phyloP scores from a whole-genome alignment of 2,329 filamentous ascomycete species.

The Diplodia corticola region DNA sequence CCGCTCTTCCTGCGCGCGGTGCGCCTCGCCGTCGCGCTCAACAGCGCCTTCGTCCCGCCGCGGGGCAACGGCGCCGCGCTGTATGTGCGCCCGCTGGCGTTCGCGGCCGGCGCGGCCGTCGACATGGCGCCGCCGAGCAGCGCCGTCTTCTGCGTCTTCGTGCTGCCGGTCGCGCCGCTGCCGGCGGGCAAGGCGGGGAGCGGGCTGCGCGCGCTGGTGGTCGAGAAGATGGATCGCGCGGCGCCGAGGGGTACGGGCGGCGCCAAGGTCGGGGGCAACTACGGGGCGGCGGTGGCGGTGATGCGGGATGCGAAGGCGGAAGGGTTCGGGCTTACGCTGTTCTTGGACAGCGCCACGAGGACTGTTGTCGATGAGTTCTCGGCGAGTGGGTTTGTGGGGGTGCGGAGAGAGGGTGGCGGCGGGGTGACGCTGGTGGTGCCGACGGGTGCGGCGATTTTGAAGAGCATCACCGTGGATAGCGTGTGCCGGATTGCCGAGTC shows the following conservation, averaged over 20 bases:
- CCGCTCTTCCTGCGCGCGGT: slow-evolving; percentile 32
- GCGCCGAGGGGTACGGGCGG: slow-evolving; percentile 37
- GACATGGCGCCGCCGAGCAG: slow-evolving; percentile 29
- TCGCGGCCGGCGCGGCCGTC: slow-evolving; percentile 33
- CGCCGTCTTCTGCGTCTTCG: slow-evolving; percentile 38
- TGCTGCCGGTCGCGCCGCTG: slow-evolving; percentile 30
- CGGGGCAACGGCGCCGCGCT: slow-evolving; percentile 33
- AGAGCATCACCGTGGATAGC: slow-evolving; percentile 35
- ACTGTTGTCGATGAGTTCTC: slow-evolving; percentile 41
- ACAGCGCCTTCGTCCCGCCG: slow-evolving; percentile 33
- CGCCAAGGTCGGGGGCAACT: slow-evolving; percentile 42
- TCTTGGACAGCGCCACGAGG: slow-evolving; percentile 36
- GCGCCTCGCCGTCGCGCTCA: slow-evolving; percentile 30
- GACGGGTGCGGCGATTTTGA: slow-evolving; percentile 32
- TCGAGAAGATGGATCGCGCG: slow-evolving; percentile 40
- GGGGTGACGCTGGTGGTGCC: slow-evolving; percentile 33
- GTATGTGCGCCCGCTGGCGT: slow-evolving; percentile 40
- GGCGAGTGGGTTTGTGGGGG: slow-evolving; percentile 38
- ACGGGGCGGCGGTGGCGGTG: slow-evolving; percentile 40
- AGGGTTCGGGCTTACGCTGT: slow-evolving; percentile 38
- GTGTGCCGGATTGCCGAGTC: slow-evolving; percentile 30
- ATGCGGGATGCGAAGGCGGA: slow-evolving; percentile 31
- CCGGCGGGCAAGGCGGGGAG: too few species aligned
- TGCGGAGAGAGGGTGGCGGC: slow-evolving; percentile 28
- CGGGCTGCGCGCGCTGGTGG: too few species aligned